Evolutionary conservation across 208 protist genomes (phyloP).

Genomic region (Trypanosoma theileri): DNA sequence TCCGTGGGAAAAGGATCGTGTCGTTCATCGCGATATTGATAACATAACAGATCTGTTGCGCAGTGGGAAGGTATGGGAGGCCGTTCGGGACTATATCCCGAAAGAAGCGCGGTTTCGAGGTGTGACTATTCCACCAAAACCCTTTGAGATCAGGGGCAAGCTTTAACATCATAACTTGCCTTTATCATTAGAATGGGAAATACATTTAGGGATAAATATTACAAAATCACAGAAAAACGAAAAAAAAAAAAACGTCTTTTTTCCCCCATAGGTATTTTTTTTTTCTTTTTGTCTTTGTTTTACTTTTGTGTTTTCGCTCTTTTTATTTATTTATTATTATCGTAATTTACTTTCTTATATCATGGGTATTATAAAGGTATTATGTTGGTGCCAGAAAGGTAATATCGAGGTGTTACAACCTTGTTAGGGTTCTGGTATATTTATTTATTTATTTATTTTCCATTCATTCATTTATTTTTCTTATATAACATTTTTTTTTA

Average conservation of each 20-base stretch:
- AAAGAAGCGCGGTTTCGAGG: constrained; percentile 14
- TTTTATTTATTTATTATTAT: not conserved
- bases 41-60: constrained; percentile 34
- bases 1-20: constrained; percentile 63
- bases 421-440: constrained; percentile 7
- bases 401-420: not conserved
- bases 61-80: constrained; percentile 30
- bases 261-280: not conserved
- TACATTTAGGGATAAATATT: not conserved
- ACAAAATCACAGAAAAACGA: constrained; percentile 11
- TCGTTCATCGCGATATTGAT: constrained; percentile 69
- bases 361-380: not conserved
- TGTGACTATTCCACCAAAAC: constrained; percentile 10
- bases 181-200: constrained; percentile 11
- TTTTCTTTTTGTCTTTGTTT: not conserved
- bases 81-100: constrained; percentile 21
- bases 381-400: not conserved
- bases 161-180: constrained; percentile 6
- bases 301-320: not conserved
- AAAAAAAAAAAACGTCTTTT: constrained; percentile 13
- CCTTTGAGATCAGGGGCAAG: constrained; percentile 22
- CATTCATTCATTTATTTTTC: not conserved
- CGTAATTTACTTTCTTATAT: not conserved
- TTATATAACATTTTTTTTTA: no score
- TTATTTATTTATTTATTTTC: constrained; percentile 13